Percentiles rank a stretch among this genome's conserved stretches.
These are phyloP conservation scores for Tephrocybe sp. DNA, from an alignment of 768 basidiomycete genomes.

Conservation along the genomic window DNA sequence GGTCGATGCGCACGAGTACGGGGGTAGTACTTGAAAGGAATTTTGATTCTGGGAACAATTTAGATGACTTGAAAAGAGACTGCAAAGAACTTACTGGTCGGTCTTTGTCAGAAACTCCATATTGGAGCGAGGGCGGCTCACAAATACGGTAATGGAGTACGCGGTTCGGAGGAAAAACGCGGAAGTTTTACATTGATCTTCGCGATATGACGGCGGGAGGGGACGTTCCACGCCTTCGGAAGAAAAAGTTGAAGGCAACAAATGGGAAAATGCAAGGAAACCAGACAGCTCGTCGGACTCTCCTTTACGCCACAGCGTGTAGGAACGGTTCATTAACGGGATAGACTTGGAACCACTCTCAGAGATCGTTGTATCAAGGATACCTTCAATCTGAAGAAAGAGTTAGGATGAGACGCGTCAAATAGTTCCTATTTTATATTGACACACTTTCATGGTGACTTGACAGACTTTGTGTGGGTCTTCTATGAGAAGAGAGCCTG, in stretches of 20 bases:
- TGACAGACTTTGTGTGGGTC: constrained; percentile 36
- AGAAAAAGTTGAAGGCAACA: constrained; percentile 47
- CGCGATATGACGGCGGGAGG: constrained; percentile 51
- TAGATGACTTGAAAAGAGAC: not conserved
- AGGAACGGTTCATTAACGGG: constrained; percentile 30
- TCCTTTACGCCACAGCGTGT: constrained; percentile 33
- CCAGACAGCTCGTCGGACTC: constrained; percentile 21
- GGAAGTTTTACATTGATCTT: constrained; percentile 30
- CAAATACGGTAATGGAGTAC: constrained; percentile 47
- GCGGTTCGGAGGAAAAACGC: constrained; percentile 38
- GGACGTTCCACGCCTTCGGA: constrained; percentile 30
- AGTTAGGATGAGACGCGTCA: constrained; percentile 2
- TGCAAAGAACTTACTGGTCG: constrained; percentile 39
- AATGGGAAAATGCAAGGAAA: constrained; percentile 41
- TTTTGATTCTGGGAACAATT: constrained; percentile 36
- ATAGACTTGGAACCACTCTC: constrained; percentile 37
- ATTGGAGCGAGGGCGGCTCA: constrained; percentile 38
- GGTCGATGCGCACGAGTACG: constrained; percentile 56
- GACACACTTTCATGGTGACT: constrained; percentile 46
- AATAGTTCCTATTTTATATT: not conserved
- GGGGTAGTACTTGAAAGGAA: constrained; percentile 54
- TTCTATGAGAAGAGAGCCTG: constrained; percentile 44
- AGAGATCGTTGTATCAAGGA: constrained; percentile 36
- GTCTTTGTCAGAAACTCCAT: constrained; percentile 44
- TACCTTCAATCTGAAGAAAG: constrained; percentile 39